Conservation (phyloP, 495 filamentous ascomycete species). For the Tuber borchii region DNA sequence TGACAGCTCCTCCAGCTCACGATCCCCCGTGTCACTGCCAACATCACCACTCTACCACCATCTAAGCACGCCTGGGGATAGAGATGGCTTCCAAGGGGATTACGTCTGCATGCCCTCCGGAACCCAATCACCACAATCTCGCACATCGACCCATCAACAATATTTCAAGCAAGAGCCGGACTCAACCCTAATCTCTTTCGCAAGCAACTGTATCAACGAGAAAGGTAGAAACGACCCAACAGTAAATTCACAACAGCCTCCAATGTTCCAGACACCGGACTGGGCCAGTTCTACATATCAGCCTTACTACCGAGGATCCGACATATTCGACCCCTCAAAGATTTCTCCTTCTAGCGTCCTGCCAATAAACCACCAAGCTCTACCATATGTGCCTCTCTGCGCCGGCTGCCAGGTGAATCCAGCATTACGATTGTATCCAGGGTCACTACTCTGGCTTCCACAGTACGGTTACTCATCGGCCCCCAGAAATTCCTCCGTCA, state of each 20-base stretch:
- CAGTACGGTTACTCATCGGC: neutral
- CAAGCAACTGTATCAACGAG: slow-evolving; percentile 30
- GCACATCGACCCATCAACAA: slow-evolving; percentile 10
- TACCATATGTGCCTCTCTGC: slow-evolving; percentile 33
- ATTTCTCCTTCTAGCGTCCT: slow-evolving; percentile 25
- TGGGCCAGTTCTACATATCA: slow-evolving; percentile 28
- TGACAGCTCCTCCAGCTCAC: slow-evolving; percentile 26
- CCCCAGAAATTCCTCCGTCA: neutral
- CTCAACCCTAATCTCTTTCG: slow-evolving; percentile 30
- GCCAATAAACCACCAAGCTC: slow-evolving; percentile 23
- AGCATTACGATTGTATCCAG: slow-evolving; percentile 27
- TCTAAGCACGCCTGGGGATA: neutral
- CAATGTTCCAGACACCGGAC: slow-evolving; percentile 25
- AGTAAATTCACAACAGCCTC: slow-evolving; percentile 17
- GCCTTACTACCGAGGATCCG: slow-evolving; percentile 31
- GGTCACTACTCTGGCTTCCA: slow-evolving; percentile 30
- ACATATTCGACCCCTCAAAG: slow-evolving; percentile 34
- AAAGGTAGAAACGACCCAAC: slow-evolving; percentile 23
- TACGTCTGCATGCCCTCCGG: slow-evolving; percentile 23
- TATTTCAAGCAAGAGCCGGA: slow-evolving; percentile 29
- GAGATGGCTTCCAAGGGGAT: neutral
- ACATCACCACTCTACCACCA: slow-evolving; percentile 24
- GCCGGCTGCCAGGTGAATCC: slow-evolving; percentile 32
- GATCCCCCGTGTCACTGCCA: slow-evolving; percentile 31
- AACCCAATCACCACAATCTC: slow-evolving; percentile 6